Evolutionary conservation across 2,329 filamentous ascomycete species (phyloP).

Genomic region (Fusarium pininemorale): DNA sequence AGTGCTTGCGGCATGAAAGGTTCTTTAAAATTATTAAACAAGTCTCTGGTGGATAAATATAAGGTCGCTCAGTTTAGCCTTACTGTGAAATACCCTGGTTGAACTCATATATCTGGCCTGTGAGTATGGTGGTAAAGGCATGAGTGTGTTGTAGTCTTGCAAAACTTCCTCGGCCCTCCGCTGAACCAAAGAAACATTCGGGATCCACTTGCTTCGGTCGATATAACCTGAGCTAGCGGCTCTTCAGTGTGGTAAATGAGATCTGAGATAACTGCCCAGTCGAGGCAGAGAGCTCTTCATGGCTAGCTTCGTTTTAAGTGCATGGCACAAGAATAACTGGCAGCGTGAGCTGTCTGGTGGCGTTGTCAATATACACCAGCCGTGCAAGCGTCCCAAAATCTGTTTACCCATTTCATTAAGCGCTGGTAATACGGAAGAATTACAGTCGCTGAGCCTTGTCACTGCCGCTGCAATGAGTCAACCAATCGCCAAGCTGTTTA

Average conservation of each 20-base stretch:
- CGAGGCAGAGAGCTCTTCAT: background rate
- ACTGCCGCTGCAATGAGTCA: background rate
- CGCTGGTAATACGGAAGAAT: fast-evolving
- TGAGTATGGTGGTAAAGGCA: too few species aligned
- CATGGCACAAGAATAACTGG: background rate
- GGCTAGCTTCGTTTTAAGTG: background rate
- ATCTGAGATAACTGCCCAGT: background rate
- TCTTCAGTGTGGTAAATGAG: background rate
- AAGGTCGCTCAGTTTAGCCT: fast-evolving
- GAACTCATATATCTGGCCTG: too few species aligned
- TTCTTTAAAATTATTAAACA: too few species aligned
- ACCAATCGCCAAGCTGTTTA: background rate
- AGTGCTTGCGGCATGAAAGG: background rate
- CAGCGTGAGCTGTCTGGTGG: background rate
- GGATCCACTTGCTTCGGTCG: background rate
- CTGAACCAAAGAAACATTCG: background rate
- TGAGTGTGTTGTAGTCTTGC: background rate
- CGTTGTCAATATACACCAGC: fast-evolving
- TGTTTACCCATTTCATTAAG: background rate
- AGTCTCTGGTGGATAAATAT: fast-evolving
- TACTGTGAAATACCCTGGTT: too few species aligned
- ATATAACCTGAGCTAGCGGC: background rate
- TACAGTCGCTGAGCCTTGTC: background rate
- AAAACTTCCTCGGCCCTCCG: background rate
- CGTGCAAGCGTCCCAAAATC: fast-evolving